Conservation (phyloP, 768 basidiomycete species). For the Favolaschia claudopus region DNA sequence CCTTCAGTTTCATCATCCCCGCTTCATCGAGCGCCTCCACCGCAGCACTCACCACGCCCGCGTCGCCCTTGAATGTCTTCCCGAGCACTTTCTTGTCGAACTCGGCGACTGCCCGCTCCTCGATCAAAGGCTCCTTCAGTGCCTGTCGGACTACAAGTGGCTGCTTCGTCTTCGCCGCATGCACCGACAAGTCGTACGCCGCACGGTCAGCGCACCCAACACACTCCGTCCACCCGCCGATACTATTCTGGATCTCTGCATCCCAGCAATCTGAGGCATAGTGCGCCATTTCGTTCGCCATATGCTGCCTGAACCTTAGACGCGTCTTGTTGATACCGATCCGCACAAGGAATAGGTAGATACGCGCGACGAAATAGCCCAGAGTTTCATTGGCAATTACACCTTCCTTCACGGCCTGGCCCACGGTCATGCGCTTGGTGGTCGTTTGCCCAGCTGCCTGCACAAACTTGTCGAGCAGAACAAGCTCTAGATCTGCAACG, state of each 20-base stretch:
- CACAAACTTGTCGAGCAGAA: constrained; percentile 83
- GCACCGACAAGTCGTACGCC: constrained; percentile 94
- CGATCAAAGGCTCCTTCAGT: constrained; percentile 84
- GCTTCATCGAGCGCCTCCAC: constrained; percentile 74
- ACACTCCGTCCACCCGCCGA: constrained; percentile 92
- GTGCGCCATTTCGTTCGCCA: constrained; percentile 99
- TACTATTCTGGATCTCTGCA: constrained; percentile 93
- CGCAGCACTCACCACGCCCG: constrained; percentile 66
- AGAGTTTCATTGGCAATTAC: constrained; percentile 97
- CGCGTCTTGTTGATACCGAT: constrained; percentile 88
- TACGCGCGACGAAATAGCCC: constrained; percentile 95
- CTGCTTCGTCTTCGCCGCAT: constrained; percentile 83
- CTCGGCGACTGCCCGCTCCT: constrained; percentile 79
- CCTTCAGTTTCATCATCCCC: constrained; percentile 69
- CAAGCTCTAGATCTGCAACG: constrained; percentile 75
- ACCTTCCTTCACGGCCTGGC: constrained; percentile 87
- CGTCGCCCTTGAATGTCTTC: constrained; percentile 87
- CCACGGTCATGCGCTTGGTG: constrained; percentile 73
- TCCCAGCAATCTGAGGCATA: constrained; percentile 99
- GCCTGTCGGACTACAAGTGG: constrained; percentile 87
- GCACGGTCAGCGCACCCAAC: constrained; percentile 99
- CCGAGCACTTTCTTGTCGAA: constrained; percentile 91
- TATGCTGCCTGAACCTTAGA: constrained; percentile 96
- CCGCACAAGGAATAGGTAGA: constrained; percentile 86
- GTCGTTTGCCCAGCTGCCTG: constrained; percentile 79